Base-by-base conservation (phyloP, 768 basidiomycete species). In the Tulasnella sp. region DNA sequence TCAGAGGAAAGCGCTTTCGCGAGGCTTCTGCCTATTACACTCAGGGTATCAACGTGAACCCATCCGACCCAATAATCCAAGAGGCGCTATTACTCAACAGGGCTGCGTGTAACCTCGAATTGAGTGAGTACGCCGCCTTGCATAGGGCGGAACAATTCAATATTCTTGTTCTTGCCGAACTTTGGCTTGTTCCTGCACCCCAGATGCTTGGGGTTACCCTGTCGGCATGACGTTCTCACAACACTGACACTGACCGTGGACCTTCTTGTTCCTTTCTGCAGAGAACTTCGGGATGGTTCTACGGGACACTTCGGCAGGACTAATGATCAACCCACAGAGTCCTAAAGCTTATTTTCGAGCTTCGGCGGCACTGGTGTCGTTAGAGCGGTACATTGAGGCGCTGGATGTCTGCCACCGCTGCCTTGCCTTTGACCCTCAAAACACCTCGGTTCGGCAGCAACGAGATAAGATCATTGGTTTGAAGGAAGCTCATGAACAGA, bases 21-120 rank as follows among this genome's bases (percentile, higher is more conserved):
- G 95, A 98, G 79, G 97, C 97, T 0, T 74, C 89, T 8, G 87
- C 88, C 0, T 97, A 98, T 79, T 99, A 98, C 79, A 88, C 89
- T 0, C 92, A 95, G 79, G 96, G 91, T 1, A 76, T 98, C 32
- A 92, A 95, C 71, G 92, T 90, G 22, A 87, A 91, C 72, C 92
- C 95, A 11, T 85, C 86, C 34, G 88, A 92, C 75, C 71, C 75
- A 8, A 74, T 76, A 16, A 76, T 93, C 11, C 81, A 82, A 62
- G 90, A 90, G 75, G 88, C 88, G 0, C 82, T 99, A 26, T 81
- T 92, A 59, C 88, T 89, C 78, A 99, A 99, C 80, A 87, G 95
- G 47, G 94, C 96, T 5, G 95, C 94, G 7, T 95, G 93, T 75
- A 95, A 98, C 78, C 84, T 98, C 19, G 92, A 93, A 78, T 84